Evolutionary conservation across 108 stramenopile genomes (phyloP), one percentile per base, ranked within the genome.

Genomic region (Cyclotella atomus): DNA sequence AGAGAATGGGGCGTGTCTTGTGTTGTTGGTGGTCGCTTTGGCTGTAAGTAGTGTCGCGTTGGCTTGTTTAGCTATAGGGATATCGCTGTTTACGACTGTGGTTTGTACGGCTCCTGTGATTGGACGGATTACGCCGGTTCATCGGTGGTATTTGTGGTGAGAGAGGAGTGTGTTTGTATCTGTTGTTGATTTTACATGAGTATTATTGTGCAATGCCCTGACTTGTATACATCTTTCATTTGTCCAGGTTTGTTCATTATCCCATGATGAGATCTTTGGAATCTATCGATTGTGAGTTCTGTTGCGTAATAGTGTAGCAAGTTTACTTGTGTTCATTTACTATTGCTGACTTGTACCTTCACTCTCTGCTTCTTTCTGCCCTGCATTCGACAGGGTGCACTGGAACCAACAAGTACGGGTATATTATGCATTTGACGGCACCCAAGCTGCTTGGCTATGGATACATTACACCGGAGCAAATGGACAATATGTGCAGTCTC

Each of bases 371-470:
- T 16, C 17, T 23, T 16, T 23, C 50, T 52, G 17, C 50, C 8
- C 17, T n/a, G 5, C 50, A 21, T 23, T 21, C 21, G 6, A n/a
- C 21, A 52, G 50, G 50, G 80, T 82, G 80, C 20, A 88, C 85
- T 5, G 88, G 88, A 2, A 79, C 81, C 45, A 86, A 85, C 52
- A 73, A 75, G 25, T 56, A 65, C 33, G 88, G 88, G 14, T 88
- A 88, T 83, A 80, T 88, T 25, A 84, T 84, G 68, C 88, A 88
- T 46, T 69, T 86, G 59, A 88, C 88, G 27, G 81, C 84, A 17
- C 52, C 49, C 3, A 88, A 88, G 52, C 44, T 86, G 25, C 49
- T 88, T 4, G 77, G 75, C n/a, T 71, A 88, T 53, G 88, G 76
- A 24, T 86, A 85, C 50, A 69, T 88, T 17, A 71, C 68, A 16